These are phyloP conservation scores for Babesia bovis DNA, from an alignment of 169 alveolate species.

Conservation along the genomic window DNA sequence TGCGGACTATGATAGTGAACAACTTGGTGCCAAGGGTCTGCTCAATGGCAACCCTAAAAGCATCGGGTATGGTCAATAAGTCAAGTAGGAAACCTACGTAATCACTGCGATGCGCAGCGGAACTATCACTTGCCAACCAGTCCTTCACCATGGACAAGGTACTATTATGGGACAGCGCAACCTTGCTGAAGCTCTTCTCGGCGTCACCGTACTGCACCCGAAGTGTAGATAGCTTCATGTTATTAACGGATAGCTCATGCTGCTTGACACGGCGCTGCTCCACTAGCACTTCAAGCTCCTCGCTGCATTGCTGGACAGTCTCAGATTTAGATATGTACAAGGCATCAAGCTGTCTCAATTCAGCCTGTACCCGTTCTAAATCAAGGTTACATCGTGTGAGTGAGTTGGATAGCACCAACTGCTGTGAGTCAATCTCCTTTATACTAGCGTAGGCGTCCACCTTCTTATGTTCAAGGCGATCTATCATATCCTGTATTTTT, in stretches of 20 bases:
- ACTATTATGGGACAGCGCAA: constrained; percentile 28
- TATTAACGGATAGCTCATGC: constrained; percentile 25
- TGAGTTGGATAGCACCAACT: neutral
- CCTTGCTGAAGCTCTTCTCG: constrained; percentile 37
- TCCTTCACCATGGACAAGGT: constrained; percentile 12
- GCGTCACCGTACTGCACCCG: constrained; percentile 33
- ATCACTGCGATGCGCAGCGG: constrained; percentile 12
- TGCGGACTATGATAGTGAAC: constrained; percentile 55
- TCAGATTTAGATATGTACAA: neutral
- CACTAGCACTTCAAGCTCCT: constrained; percentile 2
- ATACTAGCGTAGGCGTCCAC: constrained; percentile 3
- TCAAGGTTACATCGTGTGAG: constrained; percentile 28
- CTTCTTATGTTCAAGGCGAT: constrained; percentile 25
- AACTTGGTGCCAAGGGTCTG: constrained; percentile 52
- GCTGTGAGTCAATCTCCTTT: constrained; percentile 22
- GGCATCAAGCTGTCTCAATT: constrained; percentile 9
- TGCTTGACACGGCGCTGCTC: constrained; percentile 43
- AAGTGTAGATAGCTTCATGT: constrained; percentile 21
- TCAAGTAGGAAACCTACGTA: constrained; percentile 52
- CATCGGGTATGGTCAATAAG: constrained; percentile 30
- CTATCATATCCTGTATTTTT: constrained; percentile 11
- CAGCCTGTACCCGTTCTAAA: neutral
- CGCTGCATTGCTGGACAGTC: neutral
- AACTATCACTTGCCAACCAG: neutral
- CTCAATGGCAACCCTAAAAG: constrained; percentile 51